These are phyloP conservation scores for Aspergillus clavatus DNA, from an alignment of 2,329 filamentous ascomycete genomes.

Conservation along the genomic window DNA sequence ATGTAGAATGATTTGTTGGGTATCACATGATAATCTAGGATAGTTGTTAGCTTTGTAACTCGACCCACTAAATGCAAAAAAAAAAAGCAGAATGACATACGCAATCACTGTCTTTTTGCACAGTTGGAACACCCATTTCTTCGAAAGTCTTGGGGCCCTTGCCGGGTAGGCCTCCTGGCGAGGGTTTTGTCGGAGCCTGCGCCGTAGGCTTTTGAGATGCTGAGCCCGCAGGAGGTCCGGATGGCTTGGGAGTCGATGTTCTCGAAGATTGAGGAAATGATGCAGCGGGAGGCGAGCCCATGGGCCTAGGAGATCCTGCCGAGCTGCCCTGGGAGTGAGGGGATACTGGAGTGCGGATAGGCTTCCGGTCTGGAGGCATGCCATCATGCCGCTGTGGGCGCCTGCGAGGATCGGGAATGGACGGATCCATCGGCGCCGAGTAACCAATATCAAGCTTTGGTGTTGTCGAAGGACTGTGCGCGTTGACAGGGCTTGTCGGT, in stretches of 20 bases:
- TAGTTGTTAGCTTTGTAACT: conserved; percentile 11
- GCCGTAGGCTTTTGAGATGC: conserved; percentile 36
- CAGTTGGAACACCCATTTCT: conserved; percentile 90
- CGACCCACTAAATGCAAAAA: background rate
- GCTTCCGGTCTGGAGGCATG: conserved; percentile 26
- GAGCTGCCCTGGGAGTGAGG: conserved; percentile 18
- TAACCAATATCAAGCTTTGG: conserved; percentile 45
- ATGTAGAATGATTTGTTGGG: conserved; percentile 18
- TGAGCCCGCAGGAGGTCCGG: conserved; percentile 20
- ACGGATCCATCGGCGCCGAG: conserved; percentile 42
- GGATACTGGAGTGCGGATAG: conserved; percentile 29
- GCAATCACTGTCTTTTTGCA: conserved; percentile 82
- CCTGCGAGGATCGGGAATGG: conserved; percentile 27
- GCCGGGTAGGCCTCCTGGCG: conserved; percentile 42
- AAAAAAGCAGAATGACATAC: conserved; percentile 53
- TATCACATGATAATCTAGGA: conserved; percentile 41
- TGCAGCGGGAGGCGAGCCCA: conserved; percentile 28
- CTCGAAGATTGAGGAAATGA: conserved; percentile 29
- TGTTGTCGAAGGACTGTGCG: conserved; percentile 25
- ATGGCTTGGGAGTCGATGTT: conserved; percentile 38
- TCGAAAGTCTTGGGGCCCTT: conserved; percentile 95
- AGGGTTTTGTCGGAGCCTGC: conserved; percentile 21
- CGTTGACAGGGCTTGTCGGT: conserved; percentile 27
- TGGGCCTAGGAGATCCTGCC: conserved; percentile 23
- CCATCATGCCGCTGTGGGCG: conserved; percentile 28